These are phyloP conservation scores for Millerozyma miso DNA, from an alignment of 805 yeast genomes.

Conservation along the genomic window DNA sequence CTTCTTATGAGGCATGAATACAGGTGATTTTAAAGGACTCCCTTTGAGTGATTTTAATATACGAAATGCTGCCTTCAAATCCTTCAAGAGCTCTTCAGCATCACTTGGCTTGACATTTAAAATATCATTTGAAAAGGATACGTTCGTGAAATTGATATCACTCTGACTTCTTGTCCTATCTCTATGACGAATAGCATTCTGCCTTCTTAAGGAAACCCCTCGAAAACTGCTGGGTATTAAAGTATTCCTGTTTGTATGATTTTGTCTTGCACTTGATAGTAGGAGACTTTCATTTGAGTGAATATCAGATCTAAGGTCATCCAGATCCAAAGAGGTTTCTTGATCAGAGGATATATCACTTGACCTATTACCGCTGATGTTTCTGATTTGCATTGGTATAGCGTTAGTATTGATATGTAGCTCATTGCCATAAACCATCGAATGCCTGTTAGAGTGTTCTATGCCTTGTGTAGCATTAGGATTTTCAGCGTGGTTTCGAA, in stretches of 20 bases:
- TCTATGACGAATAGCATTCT: conserved; percentile 26
- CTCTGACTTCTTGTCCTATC: not conserved
- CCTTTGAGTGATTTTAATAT: not conserved
- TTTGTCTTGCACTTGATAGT: conserved; percentile 24
- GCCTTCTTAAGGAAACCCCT: conserved; percentile 25
- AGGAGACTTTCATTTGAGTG: conserved; percentile 19
- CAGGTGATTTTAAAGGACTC: conserved; percentile 2
- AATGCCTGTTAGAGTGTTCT: conserved; percentile 4
- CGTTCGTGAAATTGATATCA: not conserved
- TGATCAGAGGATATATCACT: conserved; percentile 10
- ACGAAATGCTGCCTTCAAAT: not conserved
- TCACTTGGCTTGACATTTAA: not conserved
- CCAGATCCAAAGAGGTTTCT: not conserved
- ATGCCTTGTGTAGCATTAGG: conserved; percentile 4
- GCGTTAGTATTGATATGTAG: conserved; percentile 4
- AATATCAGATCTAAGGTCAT: conserved; percentile 10
- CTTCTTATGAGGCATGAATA: conserved; percentile 3
- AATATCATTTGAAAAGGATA: not conserved
- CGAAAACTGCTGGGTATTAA: conserved; percentile 7
- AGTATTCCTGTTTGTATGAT: conserved; percentile 17
- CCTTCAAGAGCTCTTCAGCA: not conserved
- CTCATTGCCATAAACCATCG: conserved; percentile 7
- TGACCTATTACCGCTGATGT: conserved; percentile 5
- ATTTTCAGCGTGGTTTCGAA: not conserved
- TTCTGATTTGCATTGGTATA: conserved; percentile 8